These are phyloP conservation scores for Suhomyces terraborum DNA, from an alignment of 1,139 yeast genomes.

Conservation along the genomic window DNA sequence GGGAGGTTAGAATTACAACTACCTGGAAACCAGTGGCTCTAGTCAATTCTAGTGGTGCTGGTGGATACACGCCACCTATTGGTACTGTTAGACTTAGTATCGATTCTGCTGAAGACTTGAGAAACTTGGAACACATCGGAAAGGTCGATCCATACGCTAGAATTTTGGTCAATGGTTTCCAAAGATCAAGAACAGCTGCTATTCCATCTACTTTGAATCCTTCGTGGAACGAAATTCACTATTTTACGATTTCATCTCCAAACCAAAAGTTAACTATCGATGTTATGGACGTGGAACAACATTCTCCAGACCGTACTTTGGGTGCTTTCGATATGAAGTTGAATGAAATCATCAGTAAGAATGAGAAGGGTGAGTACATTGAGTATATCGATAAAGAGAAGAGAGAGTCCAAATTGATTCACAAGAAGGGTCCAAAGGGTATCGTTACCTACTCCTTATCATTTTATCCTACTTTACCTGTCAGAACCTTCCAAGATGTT, in stretches of 20 bases:
- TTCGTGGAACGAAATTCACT: constrained; percentile 80
- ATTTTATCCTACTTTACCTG: constrained; percentile 80
- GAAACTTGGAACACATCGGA: constrained; percentile 86
- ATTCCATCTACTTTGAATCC: constrained; percentile 72
- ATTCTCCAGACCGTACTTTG: constrained; percentile 77
- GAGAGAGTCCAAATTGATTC: constrained; percentile 62
- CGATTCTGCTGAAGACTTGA: constrained; percentile 68
- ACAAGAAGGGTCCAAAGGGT: constrained; percentile 82
- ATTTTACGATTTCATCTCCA: constrained; percentile 77
- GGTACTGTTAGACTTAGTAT: constrained; percentile 83
- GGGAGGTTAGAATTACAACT: constrained; percentile 69
- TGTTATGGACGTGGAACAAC: constrained; percentile 86
- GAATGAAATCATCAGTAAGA: constrained; percentile 64
- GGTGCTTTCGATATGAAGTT: constrained; percentile 78
- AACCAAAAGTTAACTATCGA: constrained; percentile 82
- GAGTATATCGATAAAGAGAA: constrained; percentile 59
- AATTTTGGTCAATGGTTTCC: constrained; percentile 73
- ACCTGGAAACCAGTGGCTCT: constrained; percentile 87
- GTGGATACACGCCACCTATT: constrained; percentile 88
- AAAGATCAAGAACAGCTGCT: constrained; percentile 77
- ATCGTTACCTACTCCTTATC: constrained; percentile 67
- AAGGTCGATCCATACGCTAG: constrained; percentile 91
- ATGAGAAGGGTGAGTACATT: constrained; percentile 65
- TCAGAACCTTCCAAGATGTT: constrained; percentile 73
- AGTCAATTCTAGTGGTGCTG: constrained; percentile 63